Evolutionary conservation across 2,329 filamentous ascomycete genomes (phyloP).

Genomic region (Talaromyces marneffei): DNA sequence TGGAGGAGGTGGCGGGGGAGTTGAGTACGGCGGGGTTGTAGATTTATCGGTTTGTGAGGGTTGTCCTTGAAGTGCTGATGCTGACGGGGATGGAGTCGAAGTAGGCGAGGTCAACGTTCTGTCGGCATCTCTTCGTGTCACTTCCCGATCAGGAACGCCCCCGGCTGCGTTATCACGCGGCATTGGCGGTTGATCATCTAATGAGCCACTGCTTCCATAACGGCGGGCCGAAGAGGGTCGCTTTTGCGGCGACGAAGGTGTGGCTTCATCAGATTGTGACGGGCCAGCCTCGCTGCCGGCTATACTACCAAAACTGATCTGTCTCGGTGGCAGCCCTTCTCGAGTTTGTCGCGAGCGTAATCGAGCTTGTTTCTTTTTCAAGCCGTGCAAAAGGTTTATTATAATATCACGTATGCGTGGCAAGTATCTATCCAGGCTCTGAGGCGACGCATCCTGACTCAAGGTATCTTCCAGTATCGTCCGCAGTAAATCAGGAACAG

Average conservation of each 20-base stretch:
- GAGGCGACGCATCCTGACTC: slow-evolving; percentile 89
- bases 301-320: slow-evolving; percentile 44
- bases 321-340: slow-evolving; percentile 36
- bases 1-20: slow-evolving; percentile 71
- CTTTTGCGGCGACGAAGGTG: slow-evolving; percentile 28
- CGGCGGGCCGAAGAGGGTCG: slow-evolving; percentile 28
- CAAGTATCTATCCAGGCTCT: slow-evolving; percentile 88
- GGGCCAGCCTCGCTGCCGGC: slow-evolving; percentile 37
- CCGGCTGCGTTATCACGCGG: slow-evolving; percentile 26
- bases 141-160: slow-evolving; percentile 35
- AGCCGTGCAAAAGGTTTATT: slow-evolving; percentile 88
- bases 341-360: slow-evolving; percentile 55
- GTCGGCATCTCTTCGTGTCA: slow-evolving; percentile 35
- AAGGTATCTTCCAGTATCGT: slow-evolving; percentile 91
- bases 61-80: slow-evolving; percentile 67
- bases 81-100: slow-evolving; percentile 46
- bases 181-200: slow-evolving; percentile 27
- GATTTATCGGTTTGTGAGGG: slow-evolving; percentile 38
- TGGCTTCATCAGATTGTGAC: slow-evolving; percentile 37
- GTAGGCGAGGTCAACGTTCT: slow-evolving; percentile 25
- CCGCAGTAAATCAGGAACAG: slow-evolving; percentile 85
- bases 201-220: slow-evolving; percentile 35
- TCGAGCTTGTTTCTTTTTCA: slow-evolving; percentile 95
- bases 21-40: slow-evolving; percentile 47
- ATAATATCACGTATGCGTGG: slow-evolving; percentile 97